Base-by-base conservation (phyloP, 2,329 filamentous ascomycete genomes). In the Ophioceras dolichostomum region DNA sequence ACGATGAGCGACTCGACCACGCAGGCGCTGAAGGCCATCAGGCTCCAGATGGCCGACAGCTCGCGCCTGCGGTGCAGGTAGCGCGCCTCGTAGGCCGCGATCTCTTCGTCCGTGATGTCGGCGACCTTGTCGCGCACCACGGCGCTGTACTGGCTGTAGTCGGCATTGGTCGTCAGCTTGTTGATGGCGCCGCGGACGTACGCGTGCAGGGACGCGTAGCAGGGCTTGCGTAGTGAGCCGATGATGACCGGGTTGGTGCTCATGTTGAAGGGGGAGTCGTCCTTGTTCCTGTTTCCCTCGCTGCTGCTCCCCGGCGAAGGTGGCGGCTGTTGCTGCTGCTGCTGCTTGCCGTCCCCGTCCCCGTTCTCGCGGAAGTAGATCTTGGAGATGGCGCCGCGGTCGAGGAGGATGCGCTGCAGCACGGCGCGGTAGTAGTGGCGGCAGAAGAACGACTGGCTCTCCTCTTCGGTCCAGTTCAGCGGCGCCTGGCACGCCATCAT, bases 401-500 rank as follows among this genome's bases (percentile, higher is more conserved):
- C 91, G 0, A 95, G 69, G 44, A 96, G 87, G n/a, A 98, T 80
- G 41, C 82, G 82, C 57, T 98, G 91, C 17, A 96, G 65, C 0
- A 96, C 67, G 0, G 91, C 85, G 32, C 91, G 83, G 64, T 82
- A 98, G 59, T 91, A 94, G 57, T 98, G 91, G 0, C 89, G 74
- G 0, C 79, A 85, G 64, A 98, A 96, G 62, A 96, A 98, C 7
- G 67, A 69, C 36, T 87, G 81, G 54, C 84, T 93, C 42, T 94
- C 88, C 20, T 70, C 64, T 18, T 68, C 65, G 2, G 82, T 83
- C 91, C 91, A 98, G 62, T 98, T 98, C 41, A 79, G 70, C 2
- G 91, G 88, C 7, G 91, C 91, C 61, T 98, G 91, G 35, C 93
- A 88, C 3, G 89, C 89, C 89, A 96, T 95, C 82, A 94, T 94